A percentile compares a stretch with the other conserved stretches of the same genome.
Conservation (phyloP, 2,329 filamentous ascomycete species). For the Mollisia scopiformis region DNA sequence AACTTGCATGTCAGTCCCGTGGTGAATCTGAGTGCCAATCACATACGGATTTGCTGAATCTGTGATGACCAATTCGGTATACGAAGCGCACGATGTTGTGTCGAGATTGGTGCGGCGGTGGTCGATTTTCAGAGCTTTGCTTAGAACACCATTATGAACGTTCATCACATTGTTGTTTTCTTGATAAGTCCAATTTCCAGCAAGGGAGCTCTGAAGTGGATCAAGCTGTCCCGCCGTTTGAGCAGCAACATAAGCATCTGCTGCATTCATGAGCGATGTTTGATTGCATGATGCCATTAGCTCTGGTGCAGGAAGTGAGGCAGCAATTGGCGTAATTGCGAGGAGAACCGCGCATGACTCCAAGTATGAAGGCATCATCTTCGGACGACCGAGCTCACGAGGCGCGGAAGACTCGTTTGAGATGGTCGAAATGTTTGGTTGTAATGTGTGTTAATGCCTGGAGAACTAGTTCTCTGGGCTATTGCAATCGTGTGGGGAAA, state of each 20-base stretch:
- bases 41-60: constrained; percentile 16
- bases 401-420: too few species aligned
- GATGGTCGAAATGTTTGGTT: too few species aligned
- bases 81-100: constrained; percentile 12
- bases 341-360: not conserved
- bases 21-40: constrained; percentile 17
- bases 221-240: constrained; percentile 14
- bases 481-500: too few species aligned
- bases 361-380: not conserved
- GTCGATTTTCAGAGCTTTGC: constrained; percentile 19
- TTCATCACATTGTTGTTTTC: constrained; percentile 17
- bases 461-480: too few species aligned
- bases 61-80: constrained; percentile 16
- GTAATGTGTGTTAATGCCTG: too few species aligned
- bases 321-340: not conserved
- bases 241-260: constrained; percentile 16
- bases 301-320: not conserved
- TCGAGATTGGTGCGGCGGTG: constrained; percentile 15
- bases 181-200: constrained; percentile 12
- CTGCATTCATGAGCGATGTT: constrained; percentile 7
- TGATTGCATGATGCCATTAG: not conserved
- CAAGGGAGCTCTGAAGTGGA: constrained; percentile 3
- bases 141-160: constrained; percentile 4
- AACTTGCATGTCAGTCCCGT: constrained; percentile 4
- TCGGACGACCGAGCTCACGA: too few species aligned